phyloP scores from a whole-genome alignment of 2,329 filamentous ascomycete genomes.

The Falciphora oryzae region DNA sequence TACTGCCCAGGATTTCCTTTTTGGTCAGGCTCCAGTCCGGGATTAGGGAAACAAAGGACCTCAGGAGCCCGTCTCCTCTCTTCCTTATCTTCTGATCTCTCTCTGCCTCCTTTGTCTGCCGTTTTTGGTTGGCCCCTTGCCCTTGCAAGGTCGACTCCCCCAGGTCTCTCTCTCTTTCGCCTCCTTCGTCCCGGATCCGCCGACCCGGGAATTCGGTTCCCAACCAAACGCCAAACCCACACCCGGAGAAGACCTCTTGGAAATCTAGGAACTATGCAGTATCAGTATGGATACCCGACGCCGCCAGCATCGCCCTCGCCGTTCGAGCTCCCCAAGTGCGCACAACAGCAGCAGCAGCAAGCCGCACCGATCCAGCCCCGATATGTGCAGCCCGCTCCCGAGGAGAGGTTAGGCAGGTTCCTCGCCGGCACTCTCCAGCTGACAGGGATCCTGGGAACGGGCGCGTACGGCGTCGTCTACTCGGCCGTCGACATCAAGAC shows the following conservation, averaged over 20 bases:
- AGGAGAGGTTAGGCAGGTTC: constrained; percentile 80
- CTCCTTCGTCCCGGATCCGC: not conserved
- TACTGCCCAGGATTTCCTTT: constrained; percentile 1
- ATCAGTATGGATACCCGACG: constrained; percentile 47
- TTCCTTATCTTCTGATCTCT: constrained; percentile 12
- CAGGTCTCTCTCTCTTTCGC: constrained; percentile 11
- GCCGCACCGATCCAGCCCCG: constrained; percentile 35
- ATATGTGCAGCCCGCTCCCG: constrained; percentile 59
- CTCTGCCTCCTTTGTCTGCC: constrained; percentile 3
- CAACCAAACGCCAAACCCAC: not conserved
- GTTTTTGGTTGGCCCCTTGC: not conserved
- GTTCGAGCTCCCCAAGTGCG: constrained; percentile 41
- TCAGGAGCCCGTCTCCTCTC: constrained; percentile 10
- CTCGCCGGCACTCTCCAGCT: constrained; percentile 80
- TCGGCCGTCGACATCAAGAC: constrained; percentile 78
- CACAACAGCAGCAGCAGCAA: constrained; percentile 31
- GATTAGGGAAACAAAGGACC: not conserved
- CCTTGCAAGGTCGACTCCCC: constrained; percentile 7
- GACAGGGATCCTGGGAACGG: constrained; percentile 80
- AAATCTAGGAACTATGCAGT: constrained; percentile 15
- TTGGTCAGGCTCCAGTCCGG: constrained; percentile 5
- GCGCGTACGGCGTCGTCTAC: constrained; percentile 96
- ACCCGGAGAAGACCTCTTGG: not conserved
- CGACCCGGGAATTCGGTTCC: not conserved
- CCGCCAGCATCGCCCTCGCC: constrained; percentile 52